phyloP scores from a whole-genome alignment of 768 basidiomycete species.

The Tylopilus rubrobrunneus region DNA sequence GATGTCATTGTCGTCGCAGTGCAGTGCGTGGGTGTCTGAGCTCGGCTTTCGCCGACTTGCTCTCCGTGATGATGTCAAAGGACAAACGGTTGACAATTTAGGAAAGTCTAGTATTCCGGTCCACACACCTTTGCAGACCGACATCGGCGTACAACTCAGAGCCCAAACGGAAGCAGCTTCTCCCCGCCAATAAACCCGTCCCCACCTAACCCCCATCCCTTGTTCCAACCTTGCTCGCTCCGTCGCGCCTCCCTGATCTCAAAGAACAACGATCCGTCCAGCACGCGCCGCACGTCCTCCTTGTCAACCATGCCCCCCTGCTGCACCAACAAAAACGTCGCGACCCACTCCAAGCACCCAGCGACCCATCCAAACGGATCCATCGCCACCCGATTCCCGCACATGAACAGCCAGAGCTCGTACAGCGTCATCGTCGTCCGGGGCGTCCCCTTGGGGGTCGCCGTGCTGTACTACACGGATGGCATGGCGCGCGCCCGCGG shows the following conservation, averaged over 20 bases:
- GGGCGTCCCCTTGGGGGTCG: constrained; percentile 4
- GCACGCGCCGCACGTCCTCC: too few relatives aligned
- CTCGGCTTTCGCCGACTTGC: too few relatives aligned
- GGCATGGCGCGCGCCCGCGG: not conserved
- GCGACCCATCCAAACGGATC: constrained; percentile 37
- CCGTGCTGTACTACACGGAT: constrained; percentile 19
- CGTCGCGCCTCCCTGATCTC: constrained; percentile 26
- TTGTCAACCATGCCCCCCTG: constrained; percentile 36
- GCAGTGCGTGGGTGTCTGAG: too few relatives aligned
- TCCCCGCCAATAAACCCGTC: constrained; percentile 31
- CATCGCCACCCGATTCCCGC: constrained; percentile 32
- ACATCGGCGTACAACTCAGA: constrained; percentile 10
- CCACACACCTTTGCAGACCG: too few relatives aligned
- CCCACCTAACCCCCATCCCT: constrained; percentile 29
- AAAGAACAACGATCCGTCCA: constrained; percentile 39
- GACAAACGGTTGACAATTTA: not conserved
- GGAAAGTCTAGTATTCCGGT: constrained; percentile 4
- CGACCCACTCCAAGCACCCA: constrained; percentile 36
- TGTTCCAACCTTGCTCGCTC: constrained; percentile 23
- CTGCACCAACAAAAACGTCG: constrained; percentile 39
- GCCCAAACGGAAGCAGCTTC: constrained; percentile 26
- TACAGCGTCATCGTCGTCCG: constrained; percentile 29
- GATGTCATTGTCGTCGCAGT: too few relatives aligned
- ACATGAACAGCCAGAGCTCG: constrained; percentile 30
- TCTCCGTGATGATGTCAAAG: too few relatives aligned